Evolutionary conservation across 2,329 filamentous ascomycete species (phyloP), one percentile per base, ranked within the genome.

Genomic region (Diaporthe destruens): DNA sequence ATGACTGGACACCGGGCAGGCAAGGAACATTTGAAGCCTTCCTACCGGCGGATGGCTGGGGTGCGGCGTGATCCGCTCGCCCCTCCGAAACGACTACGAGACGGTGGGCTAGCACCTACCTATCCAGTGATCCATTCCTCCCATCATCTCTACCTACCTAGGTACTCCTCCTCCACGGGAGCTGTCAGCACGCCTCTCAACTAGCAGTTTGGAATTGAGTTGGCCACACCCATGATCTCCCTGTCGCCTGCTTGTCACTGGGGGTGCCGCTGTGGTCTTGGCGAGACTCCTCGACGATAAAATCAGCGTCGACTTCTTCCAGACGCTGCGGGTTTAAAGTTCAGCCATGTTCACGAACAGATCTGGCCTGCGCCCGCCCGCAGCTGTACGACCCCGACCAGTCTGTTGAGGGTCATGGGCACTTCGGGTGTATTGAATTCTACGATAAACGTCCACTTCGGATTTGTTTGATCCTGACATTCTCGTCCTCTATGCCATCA

Each of bases 231-330:
- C n/a, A n/a, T n/a, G n/a, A n/a, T n/a, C n/a, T n/a, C n/a, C n/a
- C n/a, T 80, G 81, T 42, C 80, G 84, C 69, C 96, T 94, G 80
- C 93, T 99, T 76, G 92, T 98, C 71, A 98, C 96, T 0, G 93
- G 98, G 39, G 96, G 96, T 71, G 96, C 96, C 7, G 98, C 96
- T 0, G 95, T 95, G 20, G 89, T 92, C 25, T 99, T 99, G 82
- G 86, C 88, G 68, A 82, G 86, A 7, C 88, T 99, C 2, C 88
- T 98, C 71, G 83, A 87, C 55, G 89, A 92, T 42, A 88, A 92
- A 14, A 84, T 97, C 7, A 83, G 87, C 23, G 83, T 87, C 0
- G 77, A 81, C 0, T 95, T 96, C 79, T 85, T 97, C 74, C 76
- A 84, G 6, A 85, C 87, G 6, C 87, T 98, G 16, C 79, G 80